phyloP scores from a whole-genome alignment of 2,329 filamentous ascomycete genomes.

The Colletotrichum sp. region DNA sequence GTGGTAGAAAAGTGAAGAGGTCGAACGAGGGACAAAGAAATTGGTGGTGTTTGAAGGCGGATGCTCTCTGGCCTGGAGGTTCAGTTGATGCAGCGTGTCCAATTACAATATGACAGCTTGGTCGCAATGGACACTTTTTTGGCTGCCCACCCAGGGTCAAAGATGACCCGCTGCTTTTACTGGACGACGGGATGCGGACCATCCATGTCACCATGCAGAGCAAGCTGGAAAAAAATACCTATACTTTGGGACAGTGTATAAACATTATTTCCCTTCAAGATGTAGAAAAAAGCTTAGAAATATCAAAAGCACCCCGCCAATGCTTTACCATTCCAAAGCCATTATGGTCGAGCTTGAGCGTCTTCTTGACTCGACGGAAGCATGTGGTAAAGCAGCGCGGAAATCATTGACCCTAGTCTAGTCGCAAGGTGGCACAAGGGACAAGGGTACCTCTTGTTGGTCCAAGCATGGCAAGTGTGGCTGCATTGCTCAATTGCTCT shows the following conservation, averaged over 20 bases:
- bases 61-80: background rate
- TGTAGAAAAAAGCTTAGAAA: background rate
- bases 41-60: constrained; percentile 5
- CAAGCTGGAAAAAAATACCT: background rate
- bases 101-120: constrained; percentile 22
- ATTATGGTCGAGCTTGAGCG: background rate
- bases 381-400: background rate
- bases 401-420: background rate
- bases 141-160: constrained; percentile 12
- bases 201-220: background rate
- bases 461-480: constrained; percentile 6
- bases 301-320: background rate
- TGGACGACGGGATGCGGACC: background rate
- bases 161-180: constrained; percentile 17
- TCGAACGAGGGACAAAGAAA: constrained; percentile 17
- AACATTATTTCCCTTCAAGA: background rate
- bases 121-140: constrained; percentile 20
- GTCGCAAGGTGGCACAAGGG: background rate
- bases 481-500: background rate
- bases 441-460: background rate
- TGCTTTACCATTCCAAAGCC: background rate
- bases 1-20: constrained; percentile 1
- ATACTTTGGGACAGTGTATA: background rate
- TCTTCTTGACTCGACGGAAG: background rate
- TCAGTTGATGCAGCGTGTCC: constrained; percentile 21